Evolutionary conservation across 768 basidiomycete species (phyloP).

Genomic region (Pleurotus eryngii): DNA sequence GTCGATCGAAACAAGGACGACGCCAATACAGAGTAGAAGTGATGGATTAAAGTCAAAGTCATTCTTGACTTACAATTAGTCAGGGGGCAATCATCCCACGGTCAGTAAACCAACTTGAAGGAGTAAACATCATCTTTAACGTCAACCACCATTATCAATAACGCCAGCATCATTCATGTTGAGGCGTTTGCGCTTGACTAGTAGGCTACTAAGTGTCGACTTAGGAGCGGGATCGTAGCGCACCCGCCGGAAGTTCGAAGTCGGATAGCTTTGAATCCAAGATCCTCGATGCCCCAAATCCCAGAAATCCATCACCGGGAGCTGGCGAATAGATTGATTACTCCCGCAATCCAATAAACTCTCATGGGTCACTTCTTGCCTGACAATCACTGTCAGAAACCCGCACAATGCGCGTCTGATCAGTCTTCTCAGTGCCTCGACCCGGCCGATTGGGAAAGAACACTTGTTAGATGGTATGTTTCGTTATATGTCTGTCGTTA

Average conservation of each 20-base stretch:
- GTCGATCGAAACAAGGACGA: too few relatives aligned
- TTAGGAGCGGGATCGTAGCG: not conserved
- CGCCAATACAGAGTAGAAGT: too few relatives aligned
- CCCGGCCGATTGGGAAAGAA: not conserved
- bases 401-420: not conserved
- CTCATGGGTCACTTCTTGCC: not conserved
- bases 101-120: too few relatives aligned
- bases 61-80: too few relatives aligned
- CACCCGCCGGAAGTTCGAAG: not conserved
- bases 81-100: too few relatives aligned
- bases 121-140: too few relatives aligned
- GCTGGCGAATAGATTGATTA: not conserved
- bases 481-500: constrained; percentile 6
- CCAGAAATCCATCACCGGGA: constrained; percentile 1
- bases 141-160: too few relatives aligned
- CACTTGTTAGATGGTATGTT: not conserved
- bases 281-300: not conserved
- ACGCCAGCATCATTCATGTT: too few relatives aligned
- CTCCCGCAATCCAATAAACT: not conserved
- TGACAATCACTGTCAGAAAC: not conserved
- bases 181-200: too few relatives aligned
- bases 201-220: too few relatives aligned
- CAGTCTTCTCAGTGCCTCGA: constrained; percentile 7
- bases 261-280: not conserved
- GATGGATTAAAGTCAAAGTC: too few relatives aligned